Conservation (phyloP, 129 eudicot species). For the Escallonia herrerae region DNA sequence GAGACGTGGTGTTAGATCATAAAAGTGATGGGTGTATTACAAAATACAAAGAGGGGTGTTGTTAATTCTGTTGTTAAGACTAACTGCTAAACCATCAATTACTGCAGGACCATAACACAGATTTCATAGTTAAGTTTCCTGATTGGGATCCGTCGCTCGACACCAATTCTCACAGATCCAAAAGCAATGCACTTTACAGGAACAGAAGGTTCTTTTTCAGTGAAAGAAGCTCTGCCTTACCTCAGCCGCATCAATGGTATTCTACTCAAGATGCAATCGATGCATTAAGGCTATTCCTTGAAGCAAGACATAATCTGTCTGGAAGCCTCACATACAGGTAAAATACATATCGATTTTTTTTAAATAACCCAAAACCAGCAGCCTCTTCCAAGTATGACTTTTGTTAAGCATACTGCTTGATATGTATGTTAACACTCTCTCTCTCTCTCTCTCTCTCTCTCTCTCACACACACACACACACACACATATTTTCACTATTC, state of each 20-base stretch:
- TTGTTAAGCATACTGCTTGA: no score
- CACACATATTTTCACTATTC: no score
- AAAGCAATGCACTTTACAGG: constrained; percentile 15
- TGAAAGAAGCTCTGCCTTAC: constrained; percentile 46
- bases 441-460: no score
- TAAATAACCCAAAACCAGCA: not conserved
- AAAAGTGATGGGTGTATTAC: no score
- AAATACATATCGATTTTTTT: not conserved
- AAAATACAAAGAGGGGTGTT: no score
- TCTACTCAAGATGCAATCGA: constrained; percentile 45
- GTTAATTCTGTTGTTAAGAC: not conserved
- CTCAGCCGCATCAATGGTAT: constrained; percentile 87
- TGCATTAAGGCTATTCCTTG: constrained; percentile 71
- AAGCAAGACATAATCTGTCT: constrained; percentile 56
- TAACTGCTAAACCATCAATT: not conserved
- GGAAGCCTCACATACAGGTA: constrained; percentile 87
- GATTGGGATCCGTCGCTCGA: constrained; percentile 79
- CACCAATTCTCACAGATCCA: constrained; percentile 15
- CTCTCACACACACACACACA: no score
- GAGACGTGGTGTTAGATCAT: no score
- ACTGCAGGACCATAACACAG: constrained; percentile 81
- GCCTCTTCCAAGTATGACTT: no score
- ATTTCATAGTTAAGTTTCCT: constrained; percentile 82
- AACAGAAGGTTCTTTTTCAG: constrained; percentile 38
- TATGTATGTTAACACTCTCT: no score